These are phyloP conservation scores for Solanum commersonii DNA, from an alignment of 257 asterid genomes.

Conservation along the genomic window DNA sequence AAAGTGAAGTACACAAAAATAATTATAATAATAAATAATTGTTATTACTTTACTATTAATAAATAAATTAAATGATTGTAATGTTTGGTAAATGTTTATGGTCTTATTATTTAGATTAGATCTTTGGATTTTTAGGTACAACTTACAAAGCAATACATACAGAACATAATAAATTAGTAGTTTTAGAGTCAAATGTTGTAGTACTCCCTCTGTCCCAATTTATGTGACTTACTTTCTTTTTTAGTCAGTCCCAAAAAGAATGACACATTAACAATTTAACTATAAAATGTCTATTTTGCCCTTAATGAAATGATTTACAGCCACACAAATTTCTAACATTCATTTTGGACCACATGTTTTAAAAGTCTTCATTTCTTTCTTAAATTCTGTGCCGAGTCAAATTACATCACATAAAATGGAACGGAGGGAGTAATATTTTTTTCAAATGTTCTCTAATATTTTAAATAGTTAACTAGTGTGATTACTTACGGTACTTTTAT, in stretches of 20 bases:
- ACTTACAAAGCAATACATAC: neutral
- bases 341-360: no score
- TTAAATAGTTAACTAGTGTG: neutral
- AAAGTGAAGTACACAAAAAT: neutral
- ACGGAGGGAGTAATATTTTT: no score
- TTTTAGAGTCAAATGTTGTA: neutral
- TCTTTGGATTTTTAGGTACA: neutral
- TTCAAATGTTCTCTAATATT: neutral
- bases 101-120: neutral
- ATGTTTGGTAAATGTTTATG: neutral
- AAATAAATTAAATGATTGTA: neutral
- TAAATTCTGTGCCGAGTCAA: no score
- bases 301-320: no score
- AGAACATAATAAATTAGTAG: neutral
- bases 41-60: neutral
- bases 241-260: no score
- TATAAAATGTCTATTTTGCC: no score
- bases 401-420: no score
- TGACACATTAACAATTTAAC: no score
- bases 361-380: no score
- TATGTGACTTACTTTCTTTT: no score
- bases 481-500: neutral
- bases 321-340: no score
- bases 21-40: neutral
- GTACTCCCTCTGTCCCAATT: no score